phyloP scores from a whole-genome alignment of 371 early-diverging fungal species.

The Mucor irregularis region DNA sequence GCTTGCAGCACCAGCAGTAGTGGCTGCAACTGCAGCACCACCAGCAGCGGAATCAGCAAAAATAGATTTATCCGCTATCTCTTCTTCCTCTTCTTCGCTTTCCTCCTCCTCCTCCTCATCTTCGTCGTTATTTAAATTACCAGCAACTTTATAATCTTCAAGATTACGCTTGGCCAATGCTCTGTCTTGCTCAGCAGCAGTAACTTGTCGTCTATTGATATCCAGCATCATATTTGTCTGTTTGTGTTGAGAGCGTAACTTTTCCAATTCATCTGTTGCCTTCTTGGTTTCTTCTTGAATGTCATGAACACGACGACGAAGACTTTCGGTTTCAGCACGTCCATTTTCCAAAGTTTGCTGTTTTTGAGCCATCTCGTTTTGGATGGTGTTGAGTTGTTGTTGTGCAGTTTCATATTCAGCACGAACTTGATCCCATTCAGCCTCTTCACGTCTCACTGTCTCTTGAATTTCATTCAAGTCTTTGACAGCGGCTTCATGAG shows the following conservation, averaged over 20 bases:
- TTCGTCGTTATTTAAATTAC: slow-evolving; percentile 5
- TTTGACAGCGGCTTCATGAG: slow-evolving; percentile 32
- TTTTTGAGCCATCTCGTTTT: slow-evolving; percentile 31
- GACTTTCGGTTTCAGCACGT: slow-evolving; percentile 38
- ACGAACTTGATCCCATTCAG: slow-evolving; percentile 32
- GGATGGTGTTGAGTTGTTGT: slow-evolving; percentile 21
- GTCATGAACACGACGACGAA: slow-evolving; percentile 33
- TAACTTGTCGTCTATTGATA: slow-evolving; percentile 49
- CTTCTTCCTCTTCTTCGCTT: slow-evolving; percentile 2
- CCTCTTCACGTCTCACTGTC: slow-evolving; percentile 31
- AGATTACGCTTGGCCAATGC: slow-evolving; percentile 40
- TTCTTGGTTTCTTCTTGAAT: slow-evolving; percentile 42
- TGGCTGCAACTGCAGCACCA: neutral
- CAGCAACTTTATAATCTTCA: slow-evolving; percentile 38
- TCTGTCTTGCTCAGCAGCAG: slow-evolving; percentile 50
- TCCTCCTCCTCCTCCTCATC: neutral
- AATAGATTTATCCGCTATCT: no score
- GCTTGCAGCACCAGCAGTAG: neutral
- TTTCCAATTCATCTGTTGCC: slow-evolving; percentile 28
- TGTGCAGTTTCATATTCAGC: slow-evolving; percentile 38
- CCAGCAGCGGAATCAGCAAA: neutral
- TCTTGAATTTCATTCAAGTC: slow-evolving; percentile 41
- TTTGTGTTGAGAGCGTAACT: slow-evolving; percentile 35
- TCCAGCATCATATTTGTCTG: slow-evolving; percentile 50
- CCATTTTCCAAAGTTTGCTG: slow-evolving; percentile 36